These are phyloP conservation scores for Lactifluus echinatus DNA, from an alignment of 768 basidiomycete genomes.

Conservation along the genomic window DNA sequence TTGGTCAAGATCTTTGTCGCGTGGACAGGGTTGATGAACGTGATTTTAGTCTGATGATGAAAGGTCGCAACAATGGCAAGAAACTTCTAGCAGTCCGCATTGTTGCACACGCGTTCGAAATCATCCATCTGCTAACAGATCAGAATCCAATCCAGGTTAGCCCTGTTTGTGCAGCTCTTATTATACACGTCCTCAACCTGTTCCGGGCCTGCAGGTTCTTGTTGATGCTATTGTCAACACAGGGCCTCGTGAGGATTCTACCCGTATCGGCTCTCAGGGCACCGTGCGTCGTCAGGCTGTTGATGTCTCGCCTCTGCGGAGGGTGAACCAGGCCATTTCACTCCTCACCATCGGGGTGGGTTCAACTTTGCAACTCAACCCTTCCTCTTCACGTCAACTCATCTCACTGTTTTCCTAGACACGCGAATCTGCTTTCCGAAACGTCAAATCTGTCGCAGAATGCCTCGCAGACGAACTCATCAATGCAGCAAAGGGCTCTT, in stretches of 20 bases:
- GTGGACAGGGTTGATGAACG: neutral
- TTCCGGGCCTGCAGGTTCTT: slow-evolving; percentile 50
- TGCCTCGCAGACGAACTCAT: slow-evolving; percentile 99
- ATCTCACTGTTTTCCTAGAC: slow-evolving; percentile 46
- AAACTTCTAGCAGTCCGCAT: slow-evolving; percentile 98
- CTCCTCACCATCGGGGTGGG: slow-evolving; percentile 94
- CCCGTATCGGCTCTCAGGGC: slow-evolving; percentile 99
- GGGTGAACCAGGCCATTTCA: slow-evolving; percentile 95
- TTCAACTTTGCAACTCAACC: slow-evolving; percentile 12
- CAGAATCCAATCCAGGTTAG: slow-evolving; percentile 98
- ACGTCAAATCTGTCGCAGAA: slow-evolving; percentile 98
- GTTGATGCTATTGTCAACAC: slow-evolving; percentile 99
- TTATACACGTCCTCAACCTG: neutral
- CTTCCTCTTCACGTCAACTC: neutral
- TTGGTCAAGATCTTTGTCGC: slow-evolving; percentile 30
- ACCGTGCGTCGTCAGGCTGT: slow-evolving; percentile 99
- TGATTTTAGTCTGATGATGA: slow-evolving; percentile 89
- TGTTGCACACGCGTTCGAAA: slow-evolving; percentile 98
- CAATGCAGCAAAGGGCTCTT: slow-evolving; percentile 99
- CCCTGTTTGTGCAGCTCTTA: neutral
- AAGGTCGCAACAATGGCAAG: slow-evolving; percentile 99
- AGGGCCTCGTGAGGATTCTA: slow-evolving; percentile 98
- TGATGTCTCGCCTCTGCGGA: slow-evolving; percentile 95
- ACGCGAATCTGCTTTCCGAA: slow-evolving; percentile 99
- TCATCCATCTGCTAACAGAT: slow-evolving; percentile 99